Conservation (phyloP, 2,329 filamentous ascomycete species). For the Pleomassaria siparia region DNA sequence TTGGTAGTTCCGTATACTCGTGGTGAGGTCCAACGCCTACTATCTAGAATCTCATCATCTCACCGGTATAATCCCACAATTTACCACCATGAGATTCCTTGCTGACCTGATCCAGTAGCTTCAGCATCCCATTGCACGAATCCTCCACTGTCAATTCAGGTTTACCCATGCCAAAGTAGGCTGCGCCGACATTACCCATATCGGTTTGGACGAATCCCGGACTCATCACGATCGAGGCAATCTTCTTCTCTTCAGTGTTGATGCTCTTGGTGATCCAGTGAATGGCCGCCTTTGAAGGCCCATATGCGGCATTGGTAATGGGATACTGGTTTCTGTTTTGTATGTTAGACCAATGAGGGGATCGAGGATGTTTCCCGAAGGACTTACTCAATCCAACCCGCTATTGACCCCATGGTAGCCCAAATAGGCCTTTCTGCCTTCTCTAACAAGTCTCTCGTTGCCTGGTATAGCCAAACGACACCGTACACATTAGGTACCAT, state of each 20-base stretch:
- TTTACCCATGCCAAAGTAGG: constrained; percentile 7
- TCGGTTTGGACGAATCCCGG: constrained; percentile 19
- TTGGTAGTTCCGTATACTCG: too few species aligned
- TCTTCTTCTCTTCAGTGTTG: constrained; percentile 8
- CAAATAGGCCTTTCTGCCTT: background rate
- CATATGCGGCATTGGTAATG: background rate
- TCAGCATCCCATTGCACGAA: background rate
- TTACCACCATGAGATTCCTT: background rate
- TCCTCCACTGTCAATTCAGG: constrained; percentile 13
- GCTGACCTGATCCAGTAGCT: background rate
- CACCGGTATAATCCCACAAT: background rate
- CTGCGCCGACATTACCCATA: constrained; percentile 9
- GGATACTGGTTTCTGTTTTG: background rate
- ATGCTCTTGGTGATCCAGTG: background rate
- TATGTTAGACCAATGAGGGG: background rate
- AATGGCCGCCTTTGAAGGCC: background rate
- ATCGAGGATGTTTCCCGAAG: background rate
- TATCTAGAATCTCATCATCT: background rate
- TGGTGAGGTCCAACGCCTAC: too few species aligned
- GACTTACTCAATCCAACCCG: background rate
- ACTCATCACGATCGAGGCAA: constrained; percentile 14
- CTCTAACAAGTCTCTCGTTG: background rate
- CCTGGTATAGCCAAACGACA: constrained; percentile 10
- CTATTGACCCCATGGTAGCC: background rate
- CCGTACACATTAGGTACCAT: constrained; percentile 45